phyloP scores from a whole-genome alignment of 75 land plant genomes.

The Pinus taeda region DNA sequence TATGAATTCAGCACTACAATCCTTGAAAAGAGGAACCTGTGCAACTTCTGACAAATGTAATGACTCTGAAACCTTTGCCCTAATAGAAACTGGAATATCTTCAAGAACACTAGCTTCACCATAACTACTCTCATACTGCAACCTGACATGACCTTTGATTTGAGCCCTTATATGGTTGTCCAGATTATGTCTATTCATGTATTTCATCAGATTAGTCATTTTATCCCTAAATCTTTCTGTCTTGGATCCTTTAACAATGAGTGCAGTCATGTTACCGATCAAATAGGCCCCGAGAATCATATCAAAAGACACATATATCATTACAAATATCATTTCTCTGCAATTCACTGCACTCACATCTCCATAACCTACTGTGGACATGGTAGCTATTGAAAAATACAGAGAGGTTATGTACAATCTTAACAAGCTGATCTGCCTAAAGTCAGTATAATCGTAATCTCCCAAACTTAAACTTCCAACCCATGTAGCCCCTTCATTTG shows the following conservation, averaged over 20 bases:
- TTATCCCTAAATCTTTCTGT: constrained; percentile 83
- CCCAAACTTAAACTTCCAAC: constrained; percentile 74
- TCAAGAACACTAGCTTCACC: constrained; percentile 63
- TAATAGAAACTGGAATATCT: constrained; percentile 69
- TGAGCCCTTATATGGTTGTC: constrained; percentile 55
- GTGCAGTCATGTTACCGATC: constrained; percentile 91
- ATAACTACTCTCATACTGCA: constrained; percentile 74
- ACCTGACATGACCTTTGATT: constrained; percentile 65
- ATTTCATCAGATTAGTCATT: constrained; percentile 68
- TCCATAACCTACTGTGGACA: constrained; percentile 21
- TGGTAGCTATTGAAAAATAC: too few species aligned
- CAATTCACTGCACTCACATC: constrained; percentile 85
- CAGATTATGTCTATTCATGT: constrained; percentile 70
- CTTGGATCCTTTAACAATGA: constrained; percentile 85
- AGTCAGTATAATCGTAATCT: constrained; percentile 34
- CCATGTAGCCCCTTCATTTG: constrained; percentile 64
- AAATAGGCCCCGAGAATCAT: constrained; percentile 86
- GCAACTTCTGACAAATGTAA: constrained; percentile 48
- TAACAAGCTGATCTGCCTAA: too few species aligned
- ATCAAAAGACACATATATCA: constrained; percentile 82
- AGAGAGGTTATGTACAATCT: too few species aligned
- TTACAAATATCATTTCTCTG: constrained; percentile 85
- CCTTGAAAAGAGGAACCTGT: constrained; percentile 58
- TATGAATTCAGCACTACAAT: constrained; percentile 70
- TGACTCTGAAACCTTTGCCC: constrained; percentile 71